Evolutionary conservation across 345 rosid genomes (phyloP).

Genomic region (Hypericum perforatum): DNA sequence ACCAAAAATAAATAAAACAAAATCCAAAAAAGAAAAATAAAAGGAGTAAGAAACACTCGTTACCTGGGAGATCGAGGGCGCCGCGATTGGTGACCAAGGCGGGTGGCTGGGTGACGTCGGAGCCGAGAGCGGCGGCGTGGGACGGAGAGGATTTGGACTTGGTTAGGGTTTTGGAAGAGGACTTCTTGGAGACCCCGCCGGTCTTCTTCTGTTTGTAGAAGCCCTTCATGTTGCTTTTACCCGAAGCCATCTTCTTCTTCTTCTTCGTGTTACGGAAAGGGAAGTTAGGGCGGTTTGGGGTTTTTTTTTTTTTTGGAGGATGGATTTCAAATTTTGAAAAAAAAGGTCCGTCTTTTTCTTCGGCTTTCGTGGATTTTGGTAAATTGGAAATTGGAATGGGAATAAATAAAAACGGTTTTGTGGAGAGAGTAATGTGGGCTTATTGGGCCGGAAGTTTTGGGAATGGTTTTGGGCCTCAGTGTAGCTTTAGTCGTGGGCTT

Average conservation of each 20-base stretch:
- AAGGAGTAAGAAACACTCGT: background rate
- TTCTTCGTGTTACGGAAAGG: too few species aligned
- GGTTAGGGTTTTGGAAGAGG: conserved; percentile 24
- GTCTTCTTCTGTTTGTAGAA: conserved; percentile 55
- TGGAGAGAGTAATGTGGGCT: too few species aligned
- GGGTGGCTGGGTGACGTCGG: conserved; percentile 32
- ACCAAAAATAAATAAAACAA: background rate
- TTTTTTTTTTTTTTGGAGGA: too few species aligned
- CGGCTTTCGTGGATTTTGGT: too few species aligned
- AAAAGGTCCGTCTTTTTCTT: too few species aligned
- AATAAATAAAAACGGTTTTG: too few species aligned
- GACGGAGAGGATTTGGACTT: conserved; percentile 23
- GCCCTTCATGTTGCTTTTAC: conserved; percentile 43
- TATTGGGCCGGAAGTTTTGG: too few species aligned
- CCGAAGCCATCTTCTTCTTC: conserved; percentile 27
- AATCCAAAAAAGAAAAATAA: background rate
- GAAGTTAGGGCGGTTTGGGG: too few species aligned
- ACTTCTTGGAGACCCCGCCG: conserved; percentile 12
- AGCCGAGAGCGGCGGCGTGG: conserved; percentile 30
- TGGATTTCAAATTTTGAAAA: too few species aligned
- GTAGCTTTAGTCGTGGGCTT: too few species aligned
- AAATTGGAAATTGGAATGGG: too few species aligned
- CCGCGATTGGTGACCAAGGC: conserved; percentile 40
- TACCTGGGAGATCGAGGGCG: conserved; percentile 43
- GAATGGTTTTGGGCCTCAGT: too few species aligned